phyloP scores from a whole-genome alignment of 2,329 filamentous ascomycete species.

The Cylindrodendrum hubeiense region DNA sequence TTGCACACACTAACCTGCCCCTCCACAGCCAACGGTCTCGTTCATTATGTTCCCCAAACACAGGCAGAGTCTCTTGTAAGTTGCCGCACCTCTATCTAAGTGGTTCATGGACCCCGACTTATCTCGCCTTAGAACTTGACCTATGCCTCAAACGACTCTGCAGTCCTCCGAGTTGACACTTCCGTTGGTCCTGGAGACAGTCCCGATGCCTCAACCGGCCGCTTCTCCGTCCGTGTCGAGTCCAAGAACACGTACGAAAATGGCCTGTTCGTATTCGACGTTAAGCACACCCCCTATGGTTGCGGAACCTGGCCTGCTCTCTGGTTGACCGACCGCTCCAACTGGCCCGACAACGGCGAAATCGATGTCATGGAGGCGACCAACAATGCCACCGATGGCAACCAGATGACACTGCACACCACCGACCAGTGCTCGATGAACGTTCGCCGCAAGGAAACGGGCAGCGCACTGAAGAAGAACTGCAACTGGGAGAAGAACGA shows the following conservation, averaged over 20 bases:
- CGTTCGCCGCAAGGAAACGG: constrained; percentile 67
- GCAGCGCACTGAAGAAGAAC: constrained; percentile 54
- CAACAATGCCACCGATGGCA: constrained; percentile 66
- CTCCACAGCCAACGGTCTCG: constrained; percentile 59
- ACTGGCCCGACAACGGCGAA: constrained; percentile 75
- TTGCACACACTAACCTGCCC: constrained; percentile 12
- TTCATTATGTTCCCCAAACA: constrained; percentile 64
- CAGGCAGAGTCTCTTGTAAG: constrained; percentile 58
- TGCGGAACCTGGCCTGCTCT: constrained; percentile 76
- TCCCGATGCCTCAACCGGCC: constrained; percentile 68
- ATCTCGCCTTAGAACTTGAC: constrained; percentile 68
- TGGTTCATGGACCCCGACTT: neutral
- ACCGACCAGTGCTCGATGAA: constrained; percentile 63
- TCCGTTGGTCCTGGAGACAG: constrained; percentile 60
- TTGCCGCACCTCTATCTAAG: neutral
- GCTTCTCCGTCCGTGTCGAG: constrained; percentile 72
- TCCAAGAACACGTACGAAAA: constrained; percentile 70
- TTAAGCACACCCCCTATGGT: constrained; percentile 72
- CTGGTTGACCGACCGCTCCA: constrained; percentile 71
- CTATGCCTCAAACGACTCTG: constrained; percentile 64
- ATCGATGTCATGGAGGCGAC: constrained; percentile 73
- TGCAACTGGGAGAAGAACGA: constrained; percentile 64
- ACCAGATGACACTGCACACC: constrained; percentile 72
- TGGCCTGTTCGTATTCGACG: constrained; percentile 78
- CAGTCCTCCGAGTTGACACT: constrained; percentile 72